phyloP scores from a whole-genome alignment of 1,284 basidiomycete species.

The Nidula niveotomentosa region DNA sequence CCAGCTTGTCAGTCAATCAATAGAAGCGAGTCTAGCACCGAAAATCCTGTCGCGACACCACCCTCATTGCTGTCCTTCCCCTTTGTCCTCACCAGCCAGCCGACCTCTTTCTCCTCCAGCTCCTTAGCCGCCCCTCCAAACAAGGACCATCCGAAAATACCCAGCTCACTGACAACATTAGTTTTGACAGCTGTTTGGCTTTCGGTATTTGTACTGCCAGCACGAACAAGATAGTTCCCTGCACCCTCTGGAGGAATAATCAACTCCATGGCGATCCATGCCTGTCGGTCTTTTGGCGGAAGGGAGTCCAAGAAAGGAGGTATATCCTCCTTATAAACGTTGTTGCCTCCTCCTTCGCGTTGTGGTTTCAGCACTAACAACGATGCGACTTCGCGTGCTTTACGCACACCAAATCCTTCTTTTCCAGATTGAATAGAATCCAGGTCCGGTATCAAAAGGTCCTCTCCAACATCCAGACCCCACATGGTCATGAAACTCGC shows the following conservation, averaged over 20 bases:
- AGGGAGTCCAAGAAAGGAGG: conserved; percentile 73
- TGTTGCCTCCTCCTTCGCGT: conserved; percentile 96
- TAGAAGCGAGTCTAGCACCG: conserved; percentile 81
- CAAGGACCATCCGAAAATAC: conserved; percentile 88
- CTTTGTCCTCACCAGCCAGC: conserved; percentile 92
- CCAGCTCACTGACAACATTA: conserved; percentile 89
- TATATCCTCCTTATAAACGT: conserved; percentile 88
- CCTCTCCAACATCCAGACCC: conserved; percentile 60
- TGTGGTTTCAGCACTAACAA: conserved; percentile 93
- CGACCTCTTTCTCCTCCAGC: conserved; percentile 60
- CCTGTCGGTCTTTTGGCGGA: conserved; percentile 55
- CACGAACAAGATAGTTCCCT: conserved; percentile 75
- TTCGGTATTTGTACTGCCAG: conserved; percentile 34
- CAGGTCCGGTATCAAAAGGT: conserved; percentile 29
- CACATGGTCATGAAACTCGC: conserved; percentile 83
- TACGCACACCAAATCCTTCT: conserved; percentile 41
- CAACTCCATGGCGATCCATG: conserved; percentile 94
- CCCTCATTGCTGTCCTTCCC: conserved; percentile 93
- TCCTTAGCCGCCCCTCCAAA: conserved; percentile 48
- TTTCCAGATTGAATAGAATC: conserved; percentile 17
- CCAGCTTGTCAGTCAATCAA: conserved; percentile 48
- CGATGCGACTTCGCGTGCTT: conserved; percentile 53
- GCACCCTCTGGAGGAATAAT: conserved; percentile 75
- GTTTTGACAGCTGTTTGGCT: conserved; percentile 38
- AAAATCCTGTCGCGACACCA: conserved; percentile 91